These are phyloP conservation scores for Symbiotaphrina buchneri DNA, from an alignment of 495 filamentous ascomycete species.

Conservation along the genomic window DNA sequence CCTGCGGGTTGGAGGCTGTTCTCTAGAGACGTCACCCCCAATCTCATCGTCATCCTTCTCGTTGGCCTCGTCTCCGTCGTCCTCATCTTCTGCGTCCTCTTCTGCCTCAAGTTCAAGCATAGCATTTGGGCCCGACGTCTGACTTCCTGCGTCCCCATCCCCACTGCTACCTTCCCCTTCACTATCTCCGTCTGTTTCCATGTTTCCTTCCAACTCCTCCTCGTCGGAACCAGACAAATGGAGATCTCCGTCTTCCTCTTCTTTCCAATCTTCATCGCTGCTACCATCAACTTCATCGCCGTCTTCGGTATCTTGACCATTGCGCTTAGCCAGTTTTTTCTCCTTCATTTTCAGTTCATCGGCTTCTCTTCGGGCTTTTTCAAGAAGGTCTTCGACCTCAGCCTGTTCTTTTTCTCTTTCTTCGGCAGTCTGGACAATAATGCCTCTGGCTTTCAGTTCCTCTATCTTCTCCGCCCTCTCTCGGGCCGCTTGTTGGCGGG, in stretches of 20 bases:
- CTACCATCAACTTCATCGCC: conserved; percentile 26
- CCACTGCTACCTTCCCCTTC: conserved; percentile 10
- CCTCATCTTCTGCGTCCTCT: conserved; percentile 13
- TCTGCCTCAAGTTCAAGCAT: conserved; percentile 18
- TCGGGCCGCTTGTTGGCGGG: conserved; percentile 54
- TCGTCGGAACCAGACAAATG: conserved; percentile 28
- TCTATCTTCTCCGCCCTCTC: conserved; percentile 64
- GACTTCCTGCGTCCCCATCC: conserved; percentile 13
- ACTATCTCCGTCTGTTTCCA: conserved; percentile 15
- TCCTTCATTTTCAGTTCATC: conserved; percentile 60
- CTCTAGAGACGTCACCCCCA: conserved; percentile 6
- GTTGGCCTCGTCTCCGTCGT: conserved; percentile 18
- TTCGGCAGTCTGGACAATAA: conserved; percentile 67
- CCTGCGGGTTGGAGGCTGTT: conserved; percentile 7
- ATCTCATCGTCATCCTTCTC: conserved; percentile 13
- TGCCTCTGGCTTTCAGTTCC: conserved; percentile 51
- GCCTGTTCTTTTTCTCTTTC: conserved; percentile 61
- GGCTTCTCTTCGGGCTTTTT: conserved; percentile 61
- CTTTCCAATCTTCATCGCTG: conserved; percentile 33
- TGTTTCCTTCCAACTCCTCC: conserved; percentile 22
- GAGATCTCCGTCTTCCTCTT: conserved; percentile 29
- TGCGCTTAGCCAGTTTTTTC: conserved; percentile 41
- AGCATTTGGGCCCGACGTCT: conserved; percentile 15
- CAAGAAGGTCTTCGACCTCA: conserved; percentile 68
- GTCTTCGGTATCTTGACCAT: conserved; percentile 24